Evolutionary conservation across 2,329 filamentous ascomycete genomes (phyloP), one percentile per base, ranked within the genome.

Genomic region (Acarospora socialis): DNA sequence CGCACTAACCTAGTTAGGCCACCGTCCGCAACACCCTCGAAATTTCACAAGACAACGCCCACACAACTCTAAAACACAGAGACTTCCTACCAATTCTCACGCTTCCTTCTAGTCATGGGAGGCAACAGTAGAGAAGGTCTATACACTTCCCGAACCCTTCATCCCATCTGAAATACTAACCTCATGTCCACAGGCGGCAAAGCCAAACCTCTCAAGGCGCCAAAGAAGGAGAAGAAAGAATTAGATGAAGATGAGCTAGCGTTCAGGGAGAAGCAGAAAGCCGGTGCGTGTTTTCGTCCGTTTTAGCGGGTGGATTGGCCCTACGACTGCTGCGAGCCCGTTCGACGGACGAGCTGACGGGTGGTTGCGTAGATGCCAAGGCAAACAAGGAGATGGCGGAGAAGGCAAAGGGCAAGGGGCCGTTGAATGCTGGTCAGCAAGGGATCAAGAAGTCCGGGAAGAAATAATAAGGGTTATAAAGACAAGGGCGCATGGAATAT

Each of bases 391-490:
- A 84, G 7, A 54, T 92, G 60, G 74, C 77, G n/a, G 68, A 75
- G 39, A 81, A 82, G 63, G 77, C 81, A 27, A 77, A 79, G 49
- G 81, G 81, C 57, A 92, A 92, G 64, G 87, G 87, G 3, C 86
- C 87, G 21, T 55, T 94, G 54, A 86, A 84, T 62, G 78, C 74
- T 19, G 84, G 83, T 20, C 59, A 68, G 29, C 82, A 92, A 61
- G 84, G 83, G 41, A 93, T 95, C 66, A 94, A 94, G 77, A 94
- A 93, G 73, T 90, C 81, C 40, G 86, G 84, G 59, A 93, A 94
- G 80, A 92, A 94, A 77, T 92, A n/a, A n/a, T n/a, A n/a, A n/a
- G n/a, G n/a, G n/a, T n/a, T n/a, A n/a, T n/a, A n/a, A n/a, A n/a
- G n/a, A n/a, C n/a, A n/a, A n/a, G n/a, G n/a, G n/a, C n/a, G n/a